A percentile compares a stretch with the other conserved stretches of the same genome.
These are phyloP conservation scores for Harrya chromipes DNA, from an alignment of 768 basidiomycete genomes.

Conservation along the genomic window DNA sequence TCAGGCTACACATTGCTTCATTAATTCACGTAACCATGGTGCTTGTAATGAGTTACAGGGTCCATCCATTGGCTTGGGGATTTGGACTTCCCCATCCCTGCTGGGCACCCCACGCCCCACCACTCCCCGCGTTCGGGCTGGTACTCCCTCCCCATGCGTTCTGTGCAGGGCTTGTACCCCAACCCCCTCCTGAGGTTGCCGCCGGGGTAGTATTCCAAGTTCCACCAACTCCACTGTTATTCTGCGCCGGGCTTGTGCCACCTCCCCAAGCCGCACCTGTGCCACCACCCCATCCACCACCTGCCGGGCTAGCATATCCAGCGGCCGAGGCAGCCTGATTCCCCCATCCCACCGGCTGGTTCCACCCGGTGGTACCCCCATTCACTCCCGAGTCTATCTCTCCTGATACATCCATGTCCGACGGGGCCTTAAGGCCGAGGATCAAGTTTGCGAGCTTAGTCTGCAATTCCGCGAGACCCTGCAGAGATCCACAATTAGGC, in stretches of 20 bases:
- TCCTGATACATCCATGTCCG: constrained; percentile 51
- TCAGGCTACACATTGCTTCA: too few relatives aligned
- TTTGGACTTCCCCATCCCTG: constrained; percentile 51
- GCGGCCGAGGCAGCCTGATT: constrained; percentile 31
- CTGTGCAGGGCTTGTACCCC: constrained; percentile 34
- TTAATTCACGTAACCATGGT: too few relatives aligned
- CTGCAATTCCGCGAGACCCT: constrained; percentile 79
- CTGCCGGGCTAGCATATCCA: constrained; percentile 30
- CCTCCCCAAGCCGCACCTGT: constrained; percentile 27
- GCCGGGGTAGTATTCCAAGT: constrained; percentile 26
- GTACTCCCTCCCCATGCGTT: constrained; percentile 38
- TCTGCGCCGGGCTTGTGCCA: constrained; percentile 25
- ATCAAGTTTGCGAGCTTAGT: constrained; percentile 79
- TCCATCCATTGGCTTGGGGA: constrained; percentile 56
- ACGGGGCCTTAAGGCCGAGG: constrained; percentile 64
- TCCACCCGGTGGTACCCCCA: constrained; percentile 23
- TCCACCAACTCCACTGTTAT: constrained; percentile 15
- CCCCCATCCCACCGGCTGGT: constrained; percentile 24
- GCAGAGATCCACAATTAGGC: neutral
- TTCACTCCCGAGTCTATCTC: constrained; percentile 34
- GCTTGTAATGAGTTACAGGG: constrained; percentile 20
- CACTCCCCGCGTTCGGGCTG: constrained; percentile 26
- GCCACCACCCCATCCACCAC: constrained; percentile 30
- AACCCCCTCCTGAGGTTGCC: constrained; percentile 20
- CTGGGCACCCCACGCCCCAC: constrained; percentile 28